phyloP scores from a whole-genome alignment of 2,329 filamentous ascomycete species.

The Monilinia fructigena region DNA sequence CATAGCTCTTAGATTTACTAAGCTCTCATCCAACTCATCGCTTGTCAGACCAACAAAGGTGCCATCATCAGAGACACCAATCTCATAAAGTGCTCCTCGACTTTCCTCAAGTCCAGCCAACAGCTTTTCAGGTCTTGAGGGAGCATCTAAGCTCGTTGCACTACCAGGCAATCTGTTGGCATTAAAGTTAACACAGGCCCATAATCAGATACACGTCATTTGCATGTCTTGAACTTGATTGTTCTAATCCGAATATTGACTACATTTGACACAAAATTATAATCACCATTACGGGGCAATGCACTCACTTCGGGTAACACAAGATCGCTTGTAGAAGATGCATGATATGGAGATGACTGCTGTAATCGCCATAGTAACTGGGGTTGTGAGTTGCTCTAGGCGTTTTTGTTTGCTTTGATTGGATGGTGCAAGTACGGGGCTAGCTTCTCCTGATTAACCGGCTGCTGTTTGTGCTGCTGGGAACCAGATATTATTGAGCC shows the following conservation, averaged over 20 bases:
- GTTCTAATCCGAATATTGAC: not conserved
- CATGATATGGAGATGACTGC: conserved; percentile 89
- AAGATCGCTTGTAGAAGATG: conserved; percentile 71
- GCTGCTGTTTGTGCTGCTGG: conserved; percentile 33
- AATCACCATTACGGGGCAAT: not conserved
- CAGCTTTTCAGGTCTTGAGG: conserved; percentile 54
- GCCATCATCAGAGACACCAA: conserved; percentile 93
- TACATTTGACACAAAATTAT: not conserved
- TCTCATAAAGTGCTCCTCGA: conserved; percentile 90
- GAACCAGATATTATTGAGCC: conserved; percentile 46
- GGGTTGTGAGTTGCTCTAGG: conserved; percentile 88
- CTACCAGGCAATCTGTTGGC: conserved; percentile 59
- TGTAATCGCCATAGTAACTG: conserved; percentile 93
- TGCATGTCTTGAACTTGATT: not conserved
- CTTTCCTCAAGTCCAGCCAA: conserved; percentile 87
- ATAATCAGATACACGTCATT: not conserved
- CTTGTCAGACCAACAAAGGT: conserved; percentile 82
- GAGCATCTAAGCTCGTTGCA: conserved; percentile 47
- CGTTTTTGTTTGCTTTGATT: conserved; percentile 76
- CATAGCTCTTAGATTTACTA: conserved; percentile 84
- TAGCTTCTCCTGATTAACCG: conserved; percentile 26
- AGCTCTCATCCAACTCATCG: conserved; percentile 89
- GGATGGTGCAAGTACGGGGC: conserved; percentile 34
- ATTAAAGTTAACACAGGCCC: conserved; percentile 1
- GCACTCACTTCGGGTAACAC: conserved; percentile 63